Evolutionary conservation across 2,329 filamentous ascomycete genomes (phyloP), one percentile per base, ranked within the genome.

Genomic region (Epichloe sibirici): DNA sequence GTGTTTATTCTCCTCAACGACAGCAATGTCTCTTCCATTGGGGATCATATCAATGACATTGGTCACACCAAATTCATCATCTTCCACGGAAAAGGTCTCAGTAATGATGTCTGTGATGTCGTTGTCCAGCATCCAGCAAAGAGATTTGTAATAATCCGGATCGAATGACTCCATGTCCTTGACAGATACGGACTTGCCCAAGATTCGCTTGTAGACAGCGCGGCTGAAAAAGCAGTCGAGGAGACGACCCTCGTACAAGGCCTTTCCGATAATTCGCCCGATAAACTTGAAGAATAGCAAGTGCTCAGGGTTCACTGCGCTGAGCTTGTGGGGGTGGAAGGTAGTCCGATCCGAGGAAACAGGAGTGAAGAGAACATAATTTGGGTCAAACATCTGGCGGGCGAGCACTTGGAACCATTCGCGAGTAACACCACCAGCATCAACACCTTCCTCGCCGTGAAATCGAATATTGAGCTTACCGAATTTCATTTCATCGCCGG

Each of bases 91-190:
- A 67, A 98, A 97, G 1, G 88, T 95, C 71, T 98, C 91, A 3
- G 88, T 93, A 62, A 97, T 93, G 63, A 97, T 90, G 63, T 97
- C 93, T 4, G 90, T 95, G 61, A 98, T 98, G 65, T 98, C 91
- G 63, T 98, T 97, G 66, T 95, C 88, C 53, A 97, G 77, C 83
- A 98, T 97, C 94, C 94, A 98, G 55, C 93, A 82, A 23, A 98
- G 78, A 13, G 91, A 97, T 69, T 97, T 98, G 81, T 97, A 96
- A 73, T 98, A 98, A 63, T 98, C 91, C 3, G 95, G 84, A 67
- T 98, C 93, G 56, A 98, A 86, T 23, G 90, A 96, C 69, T 98
- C 93, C 90, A 98, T 97, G 63, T 98, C 93, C 74, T 98, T 98
- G 69, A 98, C 86, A 8, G 90, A 96, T 42, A 97, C 91, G 3